Percentiles rank a stretch among this genome's conserved stretches.
Evolutionary conservation across 2,329 filamentous ascomycete genomes (phyloP).

Genomic region (Diaporthe nobilis): DNA sequence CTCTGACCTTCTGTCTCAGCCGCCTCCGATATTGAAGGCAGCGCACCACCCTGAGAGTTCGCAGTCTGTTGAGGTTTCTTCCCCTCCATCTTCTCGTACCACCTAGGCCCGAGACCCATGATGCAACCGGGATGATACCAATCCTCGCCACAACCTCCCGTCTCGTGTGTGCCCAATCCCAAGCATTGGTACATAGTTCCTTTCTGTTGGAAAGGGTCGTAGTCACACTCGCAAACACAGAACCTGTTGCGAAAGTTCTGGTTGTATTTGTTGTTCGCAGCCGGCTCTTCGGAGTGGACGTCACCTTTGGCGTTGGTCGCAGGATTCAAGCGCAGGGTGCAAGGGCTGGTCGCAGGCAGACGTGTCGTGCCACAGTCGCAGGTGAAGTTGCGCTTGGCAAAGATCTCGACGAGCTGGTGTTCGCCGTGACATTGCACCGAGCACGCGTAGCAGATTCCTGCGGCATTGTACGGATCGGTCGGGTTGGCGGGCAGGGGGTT

Average conservation of each 20-base stretch:
- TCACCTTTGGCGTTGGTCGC: slow-evolving; percentile 81
- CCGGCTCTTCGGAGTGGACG: slow-evolving; percentile 82
- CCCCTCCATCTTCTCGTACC: slow-evolving; percentile 69
- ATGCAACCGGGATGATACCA: slow-evolving; percentile 98
- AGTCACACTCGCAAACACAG: slow-evolving; percentile 89
- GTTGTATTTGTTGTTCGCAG: slow-evolving; percentile 87
- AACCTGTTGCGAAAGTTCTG: slow-evolving; percentile 96
- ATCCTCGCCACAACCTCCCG: slow-evolving; percentile 94
- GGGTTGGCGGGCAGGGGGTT: slow-evolving; percentile 80
- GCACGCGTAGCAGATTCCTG: slow-evolving; percentile 95
- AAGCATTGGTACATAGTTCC: slow-evolving; percentile 99
- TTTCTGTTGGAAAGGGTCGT: slow-evolving; percentile 90
- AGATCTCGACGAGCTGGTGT: slow-evolving; percentile 94
- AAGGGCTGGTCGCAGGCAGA: slow-evolving; percentile 78
- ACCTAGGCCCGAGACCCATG: slow-evolving; percentile 82
- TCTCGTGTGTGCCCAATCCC: slow-evolving; percentile 83
- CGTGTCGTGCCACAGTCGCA: slow-evolving; percentile 96
- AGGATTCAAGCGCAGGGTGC: slow-evolving; percentile 80
- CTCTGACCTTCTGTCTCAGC: slow-evolving; percentile 52
- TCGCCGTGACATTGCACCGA: slow-evolving; percentile 97
- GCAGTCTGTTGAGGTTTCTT: slow-evolving; percentile 47
- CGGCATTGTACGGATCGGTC: slow-evolving; percentile 76
- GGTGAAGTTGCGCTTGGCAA: slow-evolving; percentile 93
- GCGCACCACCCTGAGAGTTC: slow-evolving; percentile 51
- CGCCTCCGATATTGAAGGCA: slow-evolving; percentile 67